Conservation (phyloP, 441 rosid species). For the Macaranga tanarius region DNA sequence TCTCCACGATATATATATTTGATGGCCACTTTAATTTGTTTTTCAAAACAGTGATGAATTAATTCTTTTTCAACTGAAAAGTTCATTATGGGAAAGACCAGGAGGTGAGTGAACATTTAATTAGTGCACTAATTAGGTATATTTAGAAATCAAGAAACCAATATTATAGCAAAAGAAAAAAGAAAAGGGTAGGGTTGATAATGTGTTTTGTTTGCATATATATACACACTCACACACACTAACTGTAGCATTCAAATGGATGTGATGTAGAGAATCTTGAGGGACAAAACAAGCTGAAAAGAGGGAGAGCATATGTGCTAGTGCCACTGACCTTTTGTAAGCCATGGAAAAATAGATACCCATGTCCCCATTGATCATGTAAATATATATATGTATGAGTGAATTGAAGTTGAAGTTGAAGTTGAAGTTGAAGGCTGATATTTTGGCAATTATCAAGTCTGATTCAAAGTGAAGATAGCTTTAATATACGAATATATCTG, state of each 20-base stretch:
- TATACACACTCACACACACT: too few relatives aligned
- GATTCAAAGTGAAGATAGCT: constrained; percentile 1
- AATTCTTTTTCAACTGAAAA: background rate
- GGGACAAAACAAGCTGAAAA: background rate
- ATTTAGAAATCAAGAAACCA: background rate
- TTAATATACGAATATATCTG: background rate
- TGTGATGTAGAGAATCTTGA: constrained; percentile 7
- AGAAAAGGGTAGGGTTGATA: too few relatives aligned
- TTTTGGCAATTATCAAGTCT: background rate
- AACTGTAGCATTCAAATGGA: background rate
- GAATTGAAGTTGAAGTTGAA: constrained; percentile 5
- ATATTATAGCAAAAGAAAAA: background rate
- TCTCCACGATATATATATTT: background rate
- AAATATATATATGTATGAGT: background rate
- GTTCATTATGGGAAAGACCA: too few relatives aligned
- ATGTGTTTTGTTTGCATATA: background rate
- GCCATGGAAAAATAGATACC: constrained; percentile 20
- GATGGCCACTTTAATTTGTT: background rate
- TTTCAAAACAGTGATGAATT: too few relatives aligned
- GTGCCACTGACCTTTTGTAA: constrained; percentile 6
- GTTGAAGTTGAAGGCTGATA: constrained; percentile 5
- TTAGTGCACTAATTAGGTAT: background rate
- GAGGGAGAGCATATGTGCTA: constrained; percentile 19
- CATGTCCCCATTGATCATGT: background rate
- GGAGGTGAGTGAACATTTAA: too few relatives aligned